Evolutionary conservation across 139 green algal genomes (phyloP).

Genomic region (Tetraselmis chui): DNA sequence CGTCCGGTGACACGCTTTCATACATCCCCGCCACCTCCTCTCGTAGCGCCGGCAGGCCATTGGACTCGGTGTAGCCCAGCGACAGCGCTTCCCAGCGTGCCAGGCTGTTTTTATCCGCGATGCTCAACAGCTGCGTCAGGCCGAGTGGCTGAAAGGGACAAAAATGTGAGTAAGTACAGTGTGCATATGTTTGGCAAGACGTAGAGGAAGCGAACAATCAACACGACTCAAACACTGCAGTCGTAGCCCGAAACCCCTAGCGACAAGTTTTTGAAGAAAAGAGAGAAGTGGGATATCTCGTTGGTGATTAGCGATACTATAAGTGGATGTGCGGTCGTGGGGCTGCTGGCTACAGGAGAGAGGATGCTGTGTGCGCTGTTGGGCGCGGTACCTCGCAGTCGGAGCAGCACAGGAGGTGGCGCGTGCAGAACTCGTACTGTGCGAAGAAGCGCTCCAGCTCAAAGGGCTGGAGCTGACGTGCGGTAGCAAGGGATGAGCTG

Average conservation of each 20-base stretch:
- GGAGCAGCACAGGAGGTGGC: conserved; percentile 51
- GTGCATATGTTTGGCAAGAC: too few species aligned
- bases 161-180: too few species aligned
- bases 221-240: too few species aligned
- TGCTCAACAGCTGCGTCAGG: conserved; percentile 40
- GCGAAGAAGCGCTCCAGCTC: conserved; percentile 55
- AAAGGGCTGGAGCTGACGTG: conserved; percentile 16
- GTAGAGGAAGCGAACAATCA: too few species aligned
- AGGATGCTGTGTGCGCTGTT: too few species aligned
- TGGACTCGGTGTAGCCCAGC: conserved; percentile 53
- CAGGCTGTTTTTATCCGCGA: conserved; percentile 34
- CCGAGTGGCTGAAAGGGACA: conserved; percentile 34
- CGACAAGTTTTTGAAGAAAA: too few species aligned
- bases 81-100: conserved; percentile 36
- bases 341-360: too few species aligned
- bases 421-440: conserved; percentile 50
- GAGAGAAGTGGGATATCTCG: too few species aligned
- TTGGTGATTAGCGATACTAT: too few species aligned
- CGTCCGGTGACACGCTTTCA: conserved; percentile 20
- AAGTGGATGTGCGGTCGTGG: too few species aligned
- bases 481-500: too few species aligned
- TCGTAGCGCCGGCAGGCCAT: conserved; percentile 44
- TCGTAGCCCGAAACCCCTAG: too few species aligned
- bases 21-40: conserved; percentile 39
- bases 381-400: conserved; percentile 54